A percentile compares a stretch with the other conserved stretches of the same genome.
Conservation (phyloP, 371 early-diverging fungal genomes). For the Mortierella sp. region DNA sequence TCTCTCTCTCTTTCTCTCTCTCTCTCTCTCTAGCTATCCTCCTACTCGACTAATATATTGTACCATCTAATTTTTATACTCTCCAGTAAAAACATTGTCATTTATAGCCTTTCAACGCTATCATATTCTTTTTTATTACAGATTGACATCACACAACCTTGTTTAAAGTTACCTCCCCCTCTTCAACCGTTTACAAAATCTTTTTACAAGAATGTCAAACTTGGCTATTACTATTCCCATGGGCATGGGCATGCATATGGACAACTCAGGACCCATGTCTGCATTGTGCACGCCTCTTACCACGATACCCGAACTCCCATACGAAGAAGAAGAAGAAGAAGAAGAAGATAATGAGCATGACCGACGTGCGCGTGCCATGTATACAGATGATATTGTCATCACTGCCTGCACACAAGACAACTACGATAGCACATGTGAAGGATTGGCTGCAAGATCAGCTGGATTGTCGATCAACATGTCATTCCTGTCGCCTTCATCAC, state of each 20-base stretch:
- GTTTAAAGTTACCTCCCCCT: background rate
- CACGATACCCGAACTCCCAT: constrained; percentile 39
- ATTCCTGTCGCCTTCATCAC: constrained; percentile 22
- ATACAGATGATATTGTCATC: constrained; percentile 10
- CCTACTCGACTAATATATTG: no score
- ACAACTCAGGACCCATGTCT: background rate
- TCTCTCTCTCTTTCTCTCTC: no score
- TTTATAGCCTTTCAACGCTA: background rate
- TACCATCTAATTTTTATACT: no score
- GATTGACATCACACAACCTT: background rate
- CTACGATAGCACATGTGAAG: background rate
- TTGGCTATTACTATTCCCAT: constrained; percentile 1
- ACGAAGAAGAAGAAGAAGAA: constrained; percentile 24
- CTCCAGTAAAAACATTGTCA: no score
- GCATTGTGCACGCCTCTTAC: constrained; percentile 22
- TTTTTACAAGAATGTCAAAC: background rate
- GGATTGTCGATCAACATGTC: constrained; percentile 43
- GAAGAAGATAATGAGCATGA: background rate
- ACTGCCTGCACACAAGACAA: background rate
- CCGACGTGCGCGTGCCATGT: background rate
- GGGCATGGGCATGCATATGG: constrained; percentile 4
- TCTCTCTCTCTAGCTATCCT: no score
- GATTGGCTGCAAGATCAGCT: background rate
- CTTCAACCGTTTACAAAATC: no score
- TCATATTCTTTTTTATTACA: background rate